Conservation (phyloP, 805 yeast species). For the Huiozyma sinensis region DNA sequence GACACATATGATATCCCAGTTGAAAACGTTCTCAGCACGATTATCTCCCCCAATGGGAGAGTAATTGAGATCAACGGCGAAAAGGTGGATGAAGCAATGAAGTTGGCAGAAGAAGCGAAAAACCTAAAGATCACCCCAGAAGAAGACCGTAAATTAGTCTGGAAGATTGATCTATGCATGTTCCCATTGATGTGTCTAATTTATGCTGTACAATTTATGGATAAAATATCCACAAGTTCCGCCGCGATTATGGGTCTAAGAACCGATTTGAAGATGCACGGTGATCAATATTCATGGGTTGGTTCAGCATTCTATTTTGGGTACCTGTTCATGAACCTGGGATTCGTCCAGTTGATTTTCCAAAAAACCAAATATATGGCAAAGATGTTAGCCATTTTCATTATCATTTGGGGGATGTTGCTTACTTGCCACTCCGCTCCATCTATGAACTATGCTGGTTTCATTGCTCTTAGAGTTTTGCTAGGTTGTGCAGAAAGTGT, state of each 20-base stretch:
- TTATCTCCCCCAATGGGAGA: slow-evolving; percentile 20
- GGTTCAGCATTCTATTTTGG: slow-evolving; percentile 59
- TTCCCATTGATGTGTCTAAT: slow-evolving; percentile 41
- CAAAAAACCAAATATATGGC: slow-evolving; percentile 48
- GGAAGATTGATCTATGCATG: slow-evolving; percentile 43
- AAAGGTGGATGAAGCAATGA: slow-evolving; percentile 40
- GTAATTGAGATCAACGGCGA: slow-evolving; percentile 26
- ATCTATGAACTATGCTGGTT: slow-evolving; percentile 33
- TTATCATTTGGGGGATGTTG: slow-evolving; percentile 55
- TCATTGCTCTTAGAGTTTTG: slow-evolving; percentile 38
- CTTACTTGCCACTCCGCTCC: slow-evolving; percentile 43
- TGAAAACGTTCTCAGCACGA: slow-evolving; percentile 4
- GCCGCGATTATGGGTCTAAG: slow-evolving; percentile 45
- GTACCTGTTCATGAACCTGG: slow-evolving; percentile 44
- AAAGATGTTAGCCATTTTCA: slow-evolving; percentile 36
- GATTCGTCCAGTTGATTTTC: slow-evolving; percentile 21
- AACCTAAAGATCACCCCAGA: slow-evolving; percentile 24
- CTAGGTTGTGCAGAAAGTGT: slow-evolving; percentile 44
- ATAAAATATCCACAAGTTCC: slow-evolving; percentile 41
- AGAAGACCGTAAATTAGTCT: slow-evolving; percentile 28
- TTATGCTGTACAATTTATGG: slow-evolving; percentile 49
- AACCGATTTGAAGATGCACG: slow-evolving; percentile 35
- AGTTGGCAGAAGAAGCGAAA: slow-evolving; percentile 29
- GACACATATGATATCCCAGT: background rate
- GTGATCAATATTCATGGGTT: slow-evolving; percentile 39